Base-by-base conservation (phyloP, 768 basidiomycete species). In the Podaxis pistillaris region DNA sequence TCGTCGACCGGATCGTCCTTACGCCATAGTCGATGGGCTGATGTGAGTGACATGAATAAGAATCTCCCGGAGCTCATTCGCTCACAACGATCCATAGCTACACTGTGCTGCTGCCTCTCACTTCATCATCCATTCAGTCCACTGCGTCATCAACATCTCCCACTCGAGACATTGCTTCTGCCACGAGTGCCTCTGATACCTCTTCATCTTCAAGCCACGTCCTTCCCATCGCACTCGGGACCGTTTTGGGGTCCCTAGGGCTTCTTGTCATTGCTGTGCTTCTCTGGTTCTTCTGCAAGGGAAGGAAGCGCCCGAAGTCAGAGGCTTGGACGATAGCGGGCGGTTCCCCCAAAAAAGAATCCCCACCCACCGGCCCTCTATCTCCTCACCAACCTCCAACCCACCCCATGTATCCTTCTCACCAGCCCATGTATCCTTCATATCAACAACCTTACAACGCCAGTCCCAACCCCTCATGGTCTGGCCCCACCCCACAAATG, bases 1-100 rank as follows among this genome's bases (percentile, higher is more conserved):
- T 7, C 62, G 5, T 44, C 41, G n/a, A 24, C 49, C 65, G 1
- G 72, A 71, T 6, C 72, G 76, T 59, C 66, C 71, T 11, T 79
- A 68, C 54, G 75, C 68, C 8, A 66, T 79, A 11, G 74, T 81
- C 11, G 79, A 81, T 67, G 73, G 71, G 5, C 56, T 81, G 24
- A 73, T 78, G 79, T 79, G 63, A 64, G 74, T 70, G 8, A 13
- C 7, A n/a, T 26, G 4, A 17, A 12, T 24, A 8, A 11, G 17
- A 37, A 49, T 19, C 12, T 8, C 15, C 33, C 26, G 5, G 19
- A 1, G 17, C 44, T n/a, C 30, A 9, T 2, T 17, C 4, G 26
- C 15, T 49, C 46, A 40, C 24, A 50, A 4, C 30, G 12, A 15
- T 40, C 30, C 59, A 13, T 55, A 68, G 65, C 33, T 66, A 68